Base-by-base conservation (phyloP, 2,329 filamentous ascomycete genomes). In the Alternaria alternata region DNA sequence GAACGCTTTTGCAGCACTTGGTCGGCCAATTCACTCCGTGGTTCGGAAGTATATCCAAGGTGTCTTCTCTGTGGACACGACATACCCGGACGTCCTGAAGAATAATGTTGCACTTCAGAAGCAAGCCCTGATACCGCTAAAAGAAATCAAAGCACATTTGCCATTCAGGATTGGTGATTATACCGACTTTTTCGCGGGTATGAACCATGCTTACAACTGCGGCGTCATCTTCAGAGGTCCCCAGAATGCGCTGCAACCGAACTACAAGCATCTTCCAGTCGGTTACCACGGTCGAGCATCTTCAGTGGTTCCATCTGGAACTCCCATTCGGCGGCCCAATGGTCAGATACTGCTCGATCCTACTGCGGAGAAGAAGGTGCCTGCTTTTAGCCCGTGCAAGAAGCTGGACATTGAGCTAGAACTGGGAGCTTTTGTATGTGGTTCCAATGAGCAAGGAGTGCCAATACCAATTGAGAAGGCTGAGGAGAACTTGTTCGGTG, bases 161-260 rank as follows among this genome's bases (percentile, higher is more conserved):
- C 92, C 92, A 2, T 88, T 95, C 86, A 83, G 84, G 55, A 92
- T 94, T 68, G 90, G 91, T 26, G 91, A 94, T 76, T 95, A 94
- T 76, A 92, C 91, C 1, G 92, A 95, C 78, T 95, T 95, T 81
- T 95, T 92, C 73, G 91, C 90, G 9, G 92, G 92, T 14, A 81
- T 89, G 65, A 90, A 94, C 74, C 92, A 95, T 79, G 92, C 92
- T 18, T 89, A 88, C 79, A 90, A 89, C 59, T 85, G 90, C 16
- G 91, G 91, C 4, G 83, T 85, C 11, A 83, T 94, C 62, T 93
- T 94, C 79, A 87, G 92, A 43, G 91, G 90, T 0, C 85, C 88
- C 0, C 83, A 86, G 42, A 90, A 91, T 69, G 91, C 91, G 0
- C 81, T 95, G 24, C 90, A 93, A 75, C 89, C 90, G 28, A 95